Evolutionary conservation across 2,329 filamentous ascomycete genomes (phyloP).

Genomic region (Ophiostoma triangulosporum): DNA sequence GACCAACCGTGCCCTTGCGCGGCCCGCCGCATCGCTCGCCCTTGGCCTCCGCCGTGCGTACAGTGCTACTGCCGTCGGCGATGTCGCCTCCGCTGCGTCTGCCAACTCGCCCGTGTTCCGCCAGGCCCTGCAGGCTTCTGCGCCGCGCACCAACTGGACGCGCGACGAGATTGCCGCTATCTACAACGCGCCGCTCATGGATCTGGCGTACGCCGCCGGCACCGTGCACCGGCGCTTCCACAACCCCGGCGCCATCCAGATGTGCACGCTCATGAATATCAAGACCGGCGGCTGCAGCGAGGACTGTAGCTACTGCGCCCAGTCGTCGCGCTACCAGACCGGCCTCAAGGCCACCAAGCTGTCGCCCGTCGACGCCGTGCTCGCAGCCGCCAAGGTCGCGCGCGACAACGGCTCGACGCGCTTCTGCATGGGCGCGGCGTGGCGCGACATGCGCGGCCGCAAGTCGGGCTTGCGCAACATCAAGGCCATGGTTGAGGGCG

Average conservation of each 20-base stretch:
- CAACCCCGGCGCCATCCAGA: conserved; percentile 69
- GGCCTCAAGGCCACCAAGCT: conserved; percentile 71
- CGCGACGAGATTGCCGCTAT: conserved; percentile 5
- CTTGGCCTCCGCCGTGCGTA: background rate
- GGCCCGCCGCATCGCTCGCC: background rate
- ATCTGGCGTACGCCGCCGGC: conserved; percentile 5
- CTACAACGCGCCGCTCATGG: conserved; percentile 6
- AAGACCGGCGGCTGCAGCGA: conserved; percentile 87
- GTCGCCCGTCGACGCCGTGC: conserved; percentile 65
- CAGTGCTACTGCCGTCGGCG: background rate
- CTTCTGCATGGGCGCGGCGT: conserved; percentile 92
- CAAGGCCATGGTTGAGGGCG: conserved; percentile 72
- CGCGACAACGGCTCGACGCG: conserved; percentile 75
- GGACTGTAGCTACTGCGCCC: conserved; percentile 86
- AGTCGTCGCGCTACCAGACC: conserved; percentile 68
- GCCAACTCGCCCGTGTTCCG: conserved; percentile 2
- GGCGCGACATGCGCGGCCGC: conserved; percentile 85
- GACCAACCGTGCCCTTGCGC: background rate
- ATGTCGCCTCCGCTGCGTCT: background rate
- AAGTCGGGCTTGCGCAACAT: conserved; percentile 75
- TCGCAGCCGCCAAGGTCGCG: conserved; percentile 62
- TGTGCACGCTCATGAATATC: conserved; percentile 94
- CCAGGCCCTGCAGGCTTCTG: conserved; percentile 3
- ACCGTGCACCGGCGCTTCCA: conserved; percentile 70
- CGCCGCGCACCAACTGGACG: conserved; percentile 8